phyloP scores from a whole-genome alignment of 441 rosid genomes.

The Erodium chrysanthum region DNA sequence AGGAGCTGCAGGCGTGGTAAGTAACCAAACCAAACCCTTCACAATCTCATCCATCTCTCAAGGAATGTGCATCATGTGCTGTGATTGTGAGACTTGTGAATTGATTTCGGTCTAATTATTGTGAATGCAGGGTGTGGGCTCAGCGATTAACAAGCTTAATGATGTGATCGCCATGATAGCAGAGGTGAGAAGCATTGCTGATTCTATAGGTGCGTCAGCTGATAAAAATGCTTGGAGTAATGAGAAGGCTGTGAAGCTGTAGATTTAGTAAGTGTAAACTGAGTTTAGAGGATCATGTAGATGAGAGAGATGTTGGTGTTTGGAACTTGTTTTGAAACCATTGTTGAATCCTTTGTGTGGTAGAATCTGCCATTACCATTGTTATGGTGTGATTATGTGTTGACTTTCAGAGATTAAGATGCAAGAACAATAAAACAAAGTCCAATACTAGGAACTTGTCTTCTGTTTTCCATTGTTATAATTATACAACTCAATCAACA shows the following conservation, averaged over 20 bases:
- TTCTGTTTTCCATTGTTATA: too few relatives aligned
- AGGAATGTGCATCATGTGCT: too few relatives aligned
- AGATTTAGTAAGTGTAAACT: neutral
- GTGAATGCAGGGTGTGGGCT: constrained; percentile 39
- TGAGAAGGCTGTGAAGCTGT: neutral
- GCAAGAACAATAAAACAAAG: too few relatives aligned
- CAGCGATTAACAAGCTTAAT: constrained; percentile 53
- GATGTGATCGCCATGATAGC: constrained; percentile 56
- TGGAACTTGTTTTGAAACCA: neutral
- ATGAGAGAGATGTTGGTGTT: neutral
- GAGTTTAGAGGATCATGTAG: neutral
- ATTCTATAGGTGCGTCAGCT: constrained; percentile 21
- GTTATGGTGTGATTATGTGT: neutral
- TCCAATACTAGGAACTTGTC: too few relatives aligned
- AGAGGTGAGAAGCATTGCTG: constrained; percentile 43
- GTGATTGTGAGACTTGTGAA: too few relatives aligned
- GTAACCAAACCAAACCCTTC: constrained; percentile 9
- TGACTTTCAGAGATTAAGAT: too few relatives aligned
- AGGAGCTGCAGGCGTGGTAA: constrained; percentile 63
- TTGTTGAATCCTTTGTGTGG: neutral
- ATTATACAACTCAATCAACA: too few relatives aligned
- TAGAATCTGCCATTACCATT: too few relatives aligned
- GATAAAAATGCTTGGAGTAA: neutral
- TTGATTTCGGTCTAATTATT: neutral
- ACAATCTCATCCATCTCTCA: too few relatives aligned